Conservation (phyloP, 1,284 basidiomycete genomes). For the Microbotryum intermedium region DNA sequence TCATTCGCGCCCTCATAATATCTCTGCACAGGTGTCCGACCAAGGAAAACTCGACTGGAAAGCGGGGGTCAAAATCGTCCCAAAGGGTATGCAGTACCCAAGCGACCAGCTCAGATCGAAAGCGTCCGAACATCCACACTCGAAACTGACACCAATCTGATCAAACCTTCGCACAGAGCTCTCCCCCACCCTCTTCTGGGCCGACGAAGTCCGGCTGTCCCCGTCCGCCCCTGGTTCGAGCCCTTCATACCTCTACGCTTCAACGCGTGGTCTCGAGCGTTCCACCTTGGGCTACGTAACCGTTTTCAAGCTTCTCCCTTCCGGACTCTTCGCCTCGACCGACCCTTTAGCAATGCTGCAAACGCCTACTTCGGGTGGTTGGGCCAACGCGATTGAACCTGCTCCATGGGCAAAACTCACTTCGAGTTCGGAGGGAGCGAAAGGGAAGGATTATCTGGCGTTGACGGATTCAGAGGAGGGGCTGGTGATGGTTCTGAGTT, state of each 20-base stretch:
- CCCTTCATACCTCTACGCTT: constrained; percentile 38
- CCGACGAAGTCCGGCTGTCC: constrained; percentile 41
- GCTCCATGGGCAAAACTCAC: constrained; percentile 33
- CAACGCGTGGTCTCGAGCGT: constrained; percentile 38
- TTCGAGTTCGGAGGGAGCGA: constrained; percentile 10
- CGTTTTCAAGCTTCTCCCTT: constrained; percentile 35
- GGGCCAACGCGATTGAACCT: constrained; percentile 42
- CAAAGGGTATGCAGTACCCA: constrained; percentile 20
- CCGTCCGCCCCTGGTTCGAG: constrained; percentile 15
- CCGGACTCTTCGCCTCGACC: constrained; percentile 31
- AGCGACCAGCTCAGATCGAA: neutral
- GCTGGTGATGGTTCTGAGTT: constrained; percentile 36
- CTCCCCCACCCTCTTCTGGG: constrained; percentile 33
- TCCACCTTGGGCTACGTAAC: constrained; percentile 39
- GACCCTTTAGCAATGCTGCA: constrained; percentile 32
- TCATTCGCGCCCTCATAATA: constrained; percentile 2
- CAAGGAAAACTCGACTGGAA: constrained; percentile 30
- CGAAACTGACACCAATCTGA: neutral
- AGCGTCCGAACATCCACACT: neutral
- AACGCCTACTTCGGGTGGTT: constrained; percentile 41
- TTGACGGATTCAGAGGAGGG: constrained; percentile 41
- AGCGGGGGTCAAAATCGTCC: constrained; percentile 37
- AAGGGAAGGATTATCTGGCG: constrained; percentile 34
- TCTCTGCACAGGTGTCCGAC: constrained; percentile 11
- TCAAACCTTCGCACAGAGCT: constrained; percentile 1